phyloP scores from a whole-genome alignment of 768 basidiomycete species.

The Serendipita sp. region DNA sequence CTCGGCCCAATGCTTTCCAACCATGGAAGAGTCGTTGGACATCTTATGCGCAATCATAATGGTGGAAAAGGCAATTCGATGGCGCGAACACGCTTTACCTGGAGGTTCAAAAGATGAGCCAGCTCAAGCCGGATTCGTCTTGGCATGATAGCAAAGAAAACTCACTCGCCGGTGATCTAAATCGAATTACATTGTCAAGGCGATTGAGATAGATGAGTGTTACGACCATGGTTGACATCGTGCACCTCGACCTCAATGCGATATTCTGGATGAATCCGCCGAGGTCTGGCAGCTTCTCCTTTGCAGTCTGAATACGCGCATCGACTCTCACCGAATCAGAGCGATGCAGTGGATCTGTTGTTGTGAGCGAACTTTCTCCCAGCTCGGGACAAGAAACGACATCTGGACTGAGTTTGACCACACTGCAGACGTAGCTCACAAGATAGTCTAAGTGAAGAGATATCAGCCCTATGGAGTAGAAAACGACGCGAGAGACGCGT shows the following conservation, averaged over 20 bases:
- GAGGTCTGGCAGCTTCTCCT: not conserved
- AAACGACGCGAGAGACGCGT: not conserved
- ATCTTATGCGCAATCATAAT: slow-evolving; percentile 2
- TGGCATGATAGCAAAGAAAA: not conserved
- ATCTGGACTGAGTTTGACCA: not conserved
- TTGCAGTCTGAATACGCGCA: not conserved
- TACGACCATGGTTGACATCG: not conserved
- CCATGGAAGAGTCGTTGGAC: not conserved
- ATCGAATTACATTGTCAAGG: not conserved
- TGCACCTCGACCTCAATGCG: not conserved
- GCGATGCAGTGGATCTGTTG: no score
- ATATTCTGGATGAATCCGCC: not conserved
- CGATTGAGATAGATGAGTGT: not conserved
- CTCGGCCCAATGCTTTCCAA: slow-evolving; percentile 5
- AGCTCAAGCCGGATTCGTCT: not conserved
- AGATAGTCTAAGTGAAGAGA: not conserved
- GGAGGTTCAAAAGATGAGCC: not conserved
- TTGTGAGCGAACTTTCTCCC: not conserved
- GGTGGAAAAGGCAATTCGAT: not conserved
- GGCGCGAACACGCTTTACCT: not conserved
- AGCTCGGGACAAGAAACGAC: not conserved
- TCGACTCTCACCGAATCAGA: no score
- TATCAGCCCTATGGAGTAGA: not conserved
- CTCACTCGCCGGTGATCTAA: not conserved
- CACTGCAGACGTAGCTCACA: not conserved